phyloP scores from a whole-genome alignment of 225 moss, liverwort and hornwort genomes.

The Polytrichum commune region DNA sequence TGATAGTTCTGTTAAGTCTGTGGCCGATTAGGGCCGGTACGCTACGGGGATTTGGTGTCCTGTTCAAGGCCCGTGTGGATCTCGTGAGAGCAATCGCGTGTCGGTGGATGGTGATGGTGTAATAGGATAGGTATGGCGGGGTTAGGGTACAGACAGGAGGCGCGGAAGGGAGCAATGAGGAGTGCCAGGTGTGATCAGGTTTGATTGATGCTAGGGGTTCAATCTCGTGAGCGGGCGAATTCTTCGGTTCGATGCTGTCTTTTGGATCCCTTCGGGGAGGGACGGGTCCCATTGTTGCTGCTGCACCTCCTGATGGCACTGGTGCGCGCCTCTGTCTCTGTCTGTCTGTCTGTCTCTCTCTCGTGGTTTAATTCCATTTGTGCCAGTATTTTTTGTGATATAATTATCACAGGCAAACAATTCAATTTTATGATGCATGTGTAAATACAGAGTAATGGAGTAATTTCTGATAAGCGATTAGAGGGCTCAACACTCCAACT shows the following conservation, averaged over 20 bases:
- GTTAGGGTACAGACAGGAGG: too few species aligned
- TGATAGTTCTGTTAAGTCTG: too few species aligned
- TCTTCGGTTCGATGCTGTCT: slow-evolving; percentile 14
- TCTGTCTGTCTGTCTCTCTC: background rate
- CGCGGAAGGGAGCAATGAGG: background rate
- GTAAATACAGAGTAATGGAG: too few species aligned
- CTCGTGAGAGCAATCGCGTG: too few species aligned
- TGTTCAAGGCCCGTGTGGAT: too few species aligned
- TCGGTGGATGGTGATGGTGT: too few species aligned
- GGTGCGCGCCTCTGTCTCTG: background rate
- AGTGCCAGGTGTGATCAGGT: background rate
- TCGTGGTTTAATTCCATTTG: background rate
- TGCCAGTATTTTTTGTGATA: too few species aligned
- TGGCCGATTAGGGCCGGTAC: too few species aligned
- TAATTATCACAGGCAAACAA: too few species aligned
- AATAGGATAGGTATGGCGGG: too few species aligned
- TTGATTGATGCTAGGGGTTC: slow-evolving; percentile 12
- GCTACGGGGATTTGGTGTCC: too few species aligned
- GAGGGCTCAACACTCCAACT: background rate
- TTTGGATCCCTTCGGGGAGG: slow-evolving; percentile 21
- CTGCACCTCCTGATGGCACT: slow-evolving; percentile 8
- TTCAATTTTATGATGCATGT: background rate
- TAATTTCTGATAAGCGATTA: background rate
- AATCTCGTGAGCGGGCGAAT: background rate
- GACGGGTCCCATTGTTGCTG: slow-evolving; percentile 6